Base-by-base conservation (phyloP, 2,329 filamentous ascomycete species). In the Penicillium janthinellum region DNA sequence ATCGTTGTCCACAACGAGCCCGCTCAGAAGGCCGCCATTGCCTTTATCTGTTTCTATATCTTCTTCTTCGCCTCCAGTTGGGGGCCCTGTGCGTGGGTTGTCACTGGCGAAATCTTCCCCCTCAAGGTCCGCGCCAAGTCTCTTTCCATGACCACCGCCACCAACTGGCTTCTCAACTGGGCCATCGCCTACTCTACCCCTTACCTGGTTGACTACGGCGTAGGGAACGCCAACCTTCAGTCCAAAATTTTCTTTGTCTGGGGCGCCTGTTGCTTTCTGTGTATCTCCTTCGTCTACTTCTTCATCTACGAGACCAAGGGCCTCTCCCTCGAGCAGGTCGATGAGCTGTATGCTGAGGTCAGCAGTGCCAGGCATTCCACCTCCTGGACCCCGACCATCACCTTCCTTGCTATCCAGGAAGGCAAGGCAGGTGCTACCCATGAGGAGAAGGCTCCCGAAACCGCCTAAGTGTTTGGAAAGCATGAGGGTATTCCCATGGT, bases 101-200 rank as follows among this genome's bases (percentile, higher is more conserved):
- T 61, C 7, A 56, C 52, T 12, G 59, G 59, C 5, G 61, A 64
- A 28, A 64, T 64, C 15, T 61, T 61, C 49, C 44, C 61, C 10
- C 47, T 64, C 10, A 48, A 48, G 12, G 54, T 47, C 6, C 57
- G 61, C 34, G 59, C 61, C 20, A 59, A 42, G 15, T 34, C 44
- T 34, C 39, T 64, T 0, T 55, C 61, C 2, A 57, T 64, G 37
- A 57, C 61, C 17, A 62, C 59, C 2, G 61, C 61, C 2, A 37
- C 61, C 7, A 64, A 64, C 38, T 64, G 61, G 61, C 47, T 61
- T 17, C 54, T 55, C 8, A 61, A 61, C 28, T 61, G 59, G 51
- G 53, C 41, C 12, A 41, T 45, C 8, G 38, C 17, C 17, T 47
- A 58, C 59, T 7, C 59, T 39, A 47, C 49, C 17, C 49, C 49